Conservation (phyloP, 371 early-diverging fungal genomes). For the Chytridium lagenaria region DNA sequence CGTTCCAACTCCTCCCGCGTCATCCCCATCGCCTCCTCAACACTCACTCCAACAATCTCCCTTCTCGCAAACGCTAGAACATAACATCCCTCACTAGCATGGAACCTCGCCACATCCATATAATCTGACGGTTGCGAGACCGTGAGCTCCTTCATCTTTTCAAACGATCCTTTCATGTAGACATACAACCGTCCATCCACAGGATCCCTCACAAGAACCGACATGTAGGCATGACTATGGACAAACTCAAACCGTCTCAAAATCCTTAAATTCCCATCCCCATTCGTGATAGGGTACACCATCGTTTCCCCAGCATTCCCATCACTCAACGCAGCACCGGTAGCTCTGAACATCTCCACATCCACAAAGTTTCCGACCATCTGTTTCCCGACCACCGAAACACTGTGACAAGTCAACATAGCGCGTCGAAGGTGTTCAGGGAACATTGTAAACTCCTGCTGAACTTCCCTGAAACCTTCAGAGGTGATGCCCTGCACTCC, state of each 20-base stretch:
- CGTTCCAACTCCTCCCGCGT: slow-evolving; percentile 69
- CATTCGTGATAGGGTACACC: slow-evolving; percentile 29
- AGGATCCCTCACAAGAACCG: slow-evolving; percentile 66
- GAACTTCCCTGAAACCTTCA: slow-evolving; percentile 44
- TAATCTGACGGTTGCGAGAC: slow-evolving; percentile 71
- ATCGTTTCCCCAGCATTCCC: slow-evolving; percentile 16
- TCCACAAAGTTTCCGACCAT: slow-evolving; percentile 92
- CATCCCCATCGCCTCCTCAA: slow-evolving; percentile 43
- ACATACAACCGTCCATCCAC: slow-evolving; percentile 61
- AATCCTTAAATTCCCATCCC: slow-evolving; percentile 35
- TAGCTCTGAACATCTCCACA: slow-evolving; percentile 86
- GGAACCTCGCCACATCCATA: slow-evolving; percentile 57
- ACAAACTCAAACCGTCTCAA: slow-evolving; percentile 87
- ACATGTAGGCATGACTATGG: slow-evolving; percentile 83
- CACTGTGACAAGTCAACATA: slow-evolving; percentile 82
- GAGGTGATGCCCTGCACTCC: slow-evolving; percentile 46
- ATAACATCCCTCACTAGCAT: slow-evolving; percentile 76
- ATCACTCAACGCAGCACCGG: slow-evolving; percentile 54
- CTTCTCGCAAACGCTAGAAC: slow-evolving; percentile 74
- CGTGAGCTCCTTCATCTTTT: slow-evolving; percentile 63
- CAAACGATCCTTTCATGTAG: slow-evolving; percentile 79
- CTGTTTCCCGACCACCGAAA: slow-evolving; percentile 68
- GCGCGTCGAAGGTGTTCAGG: slow-evolving; percentile 63
- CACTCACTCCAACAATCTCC: slow-evolving; percentile 50
- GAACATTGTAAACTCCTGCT: slow-evolving; percentile 44